A percentile compares a stretch with the other conserved stretches of the same genome.
Conservation (phyloP, 2,329 filamentous ascomycete genomes). For the Pseudophaeomoniella oleicola region DNA sequence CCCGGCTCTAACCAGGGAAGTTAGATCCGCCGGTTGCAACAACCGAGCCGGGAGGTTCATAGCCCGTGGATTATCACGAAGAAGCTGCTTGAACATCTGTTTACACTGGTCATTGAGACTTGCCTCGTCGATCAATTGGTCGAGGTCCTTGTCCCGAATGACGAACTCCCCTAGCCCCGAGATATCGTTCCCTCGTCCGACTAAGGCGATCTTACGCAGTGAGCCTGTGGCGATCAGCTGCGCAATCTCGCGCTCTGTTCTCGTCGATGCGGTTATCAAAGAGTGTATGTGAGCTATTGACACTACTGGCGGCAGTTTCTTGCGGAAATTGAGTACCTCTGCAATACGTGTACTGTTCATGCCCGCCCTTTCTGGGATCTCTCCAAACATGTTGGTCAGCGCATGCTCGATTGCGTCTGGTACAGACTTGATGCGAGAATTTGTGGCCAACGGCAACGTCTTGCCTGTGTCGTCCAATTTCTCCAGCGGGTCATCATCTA, state of each 20-base stretch:
- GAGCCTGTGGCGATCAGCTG: conserved; percentile 34
- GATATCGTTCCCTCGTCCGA: conserved; percentile 41
- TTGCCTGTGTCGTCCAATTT: conserved; percentile 37
- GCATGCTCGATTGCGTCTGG: conserved; percentile 39
- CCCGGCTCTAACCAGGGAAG: conserved; percentile 34
- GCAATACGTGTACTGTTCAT: conserved; percentile 49
- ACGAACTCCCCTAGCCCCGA: conserved; percentile 44
- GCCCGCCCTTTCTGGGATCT: conserved; percentile 40
- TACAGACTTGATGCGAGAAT: conserved; percentile 32
- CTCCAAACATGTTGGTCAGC: conserved; percentile 37
- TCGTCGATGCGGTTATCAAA: conserved; percentile 38
- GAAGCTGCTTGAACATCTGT: conserved; percentile 27
- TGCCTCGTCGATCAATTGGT: conserved; percentile 23
- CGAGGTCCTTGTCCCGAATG: conserved; percentile 38
- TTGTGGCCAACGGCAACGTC: conserved; percentile 32
- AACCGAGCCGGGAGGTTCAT: conserved; percentile 28
- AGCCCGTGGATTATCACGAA: conserved; percentile 31
- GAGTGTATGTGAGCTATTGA: conserved; percentile 48
- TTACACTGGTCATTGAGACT: conserved; percentile 20
- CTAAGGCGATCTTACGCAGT: conserved; percentile 40
- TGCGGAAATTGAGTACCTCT: conserved; percentile 42
- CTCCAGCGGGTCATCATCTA: conserved; percentile 18
- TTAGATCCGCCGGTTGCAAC: conserved; percentile 33
- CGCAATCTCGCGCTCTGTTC: conserved; percentile 45
- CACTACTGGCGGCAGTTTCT: conserved; percentile 40